Evolutionary conservation across 176 grass and related monocot species (phyloP).

Genomic region (Carex littledalei): DNA sequence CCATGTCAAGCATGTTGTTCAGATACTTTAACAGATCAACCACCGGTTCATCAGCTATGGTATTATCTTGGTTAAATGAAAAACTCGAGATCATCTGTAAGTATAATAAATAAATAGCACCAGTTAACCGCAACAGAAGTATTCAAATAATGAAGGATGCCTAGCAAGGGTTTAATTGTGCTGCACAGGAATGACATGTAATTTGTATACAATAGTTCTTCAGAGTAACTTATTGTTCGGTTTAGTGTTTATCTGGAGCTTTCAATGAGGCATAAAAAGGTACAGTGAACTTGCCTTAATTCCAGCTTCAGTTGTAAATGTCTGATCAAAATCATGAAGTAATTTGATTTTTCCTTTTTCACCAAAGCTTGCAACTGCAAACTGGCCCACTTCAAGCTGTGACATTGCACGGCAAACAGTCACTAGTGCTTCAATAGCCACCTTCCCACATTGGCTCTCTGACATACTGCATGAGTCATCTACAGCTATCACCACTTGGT

Average conservation of each 20-base stretch:
- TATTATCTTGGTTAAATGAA: constrained; percentile 95
- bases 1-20: constrained; percentile 48
- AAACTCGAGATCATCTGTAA: constrained; percentile 55
- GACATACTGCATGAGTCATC: constrained; percentile 95
- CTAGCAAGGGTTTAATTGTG: not conserved
- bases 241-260: no score
- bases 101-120: not conserved
- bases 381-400: constrained; percentile 89
- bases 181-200: not conserved
- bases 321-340: constrained; percentile 83
- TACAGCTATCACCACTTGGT: constrained; percentile 78
- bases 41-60: constrained; percentile 50
- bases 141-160: not conserved
- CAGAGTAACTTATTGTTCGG: no score
- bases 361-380: constrained; percentile 88
- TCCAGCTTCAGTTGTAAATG: constrained; percentile 79
- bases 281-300: constrained; percentile 43
- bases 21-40: no score
- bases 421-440: constrained; percentile 79
- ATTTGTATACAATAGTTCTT: not conserved
- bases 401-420: constrained; percentile 91
- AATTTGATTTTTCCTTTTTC: constrained; percentile 61
- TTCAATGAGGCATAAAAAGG: no score
- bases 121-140: not conserved
- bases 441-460: constrained; percentile 74